Evolutionary conservation across 768 basidiomycete genomes (phyloP), one percentile per base, ranked within the genome.

Genomic region (Serendipita sp.): DNA sequence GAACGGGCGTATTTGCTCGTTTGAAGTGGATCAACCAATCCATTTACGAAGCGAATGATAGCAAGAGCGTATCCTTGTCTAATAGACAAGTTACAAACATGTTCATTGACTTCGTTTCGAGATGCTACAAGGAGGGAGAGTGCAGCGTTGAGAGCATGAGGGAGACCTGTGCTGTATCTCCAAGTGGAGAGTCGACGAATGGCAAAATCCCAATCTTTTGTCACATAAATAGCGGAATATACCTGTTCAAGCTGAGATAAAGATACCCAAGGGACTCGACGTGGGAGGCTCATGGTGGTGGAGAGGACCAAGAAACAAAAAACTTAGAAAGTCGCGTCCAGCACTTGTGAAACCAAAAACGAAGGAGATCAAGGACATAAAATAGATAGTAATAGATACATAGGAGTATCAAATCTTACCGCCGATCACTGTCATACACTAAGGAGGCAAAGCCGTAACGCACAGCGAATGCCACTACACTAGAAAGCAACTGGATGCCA

Each of bases 21-120:
- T 71, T 99, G 96, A 10, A 96, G 78, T 13, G 94, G 92, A 70
- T 99, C 96, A 4, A 97, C 95, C 44, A 98, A 80, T 1, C 92
- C 90, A 70, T 98, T 99, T 68, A 98, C 89, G 68, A 98, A 83
- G 37, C 95, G 79, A 66, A 94, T 86, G 66, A 96, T 77, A 1
- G 92, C 85, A 30, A 86, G 77, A 7, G 90, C 84, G 73, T 91
- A 92, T 66, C 81, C 82, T 69, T 93, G 86, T 18, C 94, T 81
- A 64, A 89, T 73, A 60, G 77, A 74, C 41, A 89, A 77, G 3
- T 2, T 65, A 46, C 38, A 18, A 46, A 35, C 63, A 65, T 37
- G 69, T 5, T 71, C 68, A 28, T 70, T 54, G 16, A 15, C 71
- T 65, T 92, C 89, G 63, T 86, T 79, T 8, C 79, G 70, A n/a